Base-by-base conservation (phyloP, 148 eudicot species). In the Beta vulgaris region DNA sequence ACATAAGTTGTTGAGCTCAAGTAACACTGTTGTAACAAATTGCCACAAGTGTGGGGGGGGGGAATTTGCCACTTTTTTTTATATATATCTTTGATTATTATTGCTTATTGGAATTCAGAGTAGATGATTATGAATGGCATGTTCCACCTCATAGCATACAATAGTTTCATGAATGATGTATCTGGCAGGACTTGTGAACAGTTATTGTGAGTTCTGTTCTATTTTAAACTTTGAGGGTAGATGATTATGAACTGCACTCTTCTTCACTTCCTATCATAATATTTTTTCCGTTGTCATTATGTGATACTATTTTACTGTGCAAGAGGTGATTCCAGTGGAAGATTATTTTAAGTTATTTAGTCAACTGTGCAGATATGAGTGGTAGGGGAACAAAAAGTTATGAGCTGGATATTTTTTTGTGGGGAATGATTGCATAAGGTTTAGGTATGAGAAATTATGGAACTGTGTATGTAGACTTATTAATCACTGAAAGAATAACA, bases 361-460 rank as follows among this genome's bases (percentile, higher is more conserved):
- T 34, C 34, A 39, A 65, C 65, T 75, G 66, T 86, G 83, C 90
- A 95, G 98, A 86, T 92, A 90, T 69, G 98, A 95, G 81, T 92
- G 98, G 98, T 86, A 92, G 73, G 90, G 89, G 58, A 92, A 90
- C 40, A 92, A 88, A 80, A 95, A 80, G 53, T 85, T 95, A 31
- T 83, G 83, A 67, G 82, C 84, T 42, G 98, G 98, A 83, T 95
- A 92, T n/a, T 87, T 95, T 95, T 78, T 44, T 90, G 68, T 95
- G 96, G 93, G 93, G 93, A 77, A 90, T 95, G 92, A 68, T 85
- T 49, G 98, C 98, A 65, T 95, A 95, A 79, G 98, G 96, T 46
- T 84, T 89, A 76, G 97, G 97, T 90, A 90, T 42, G 83, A 13
- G 16, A 60, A 51, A 40, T 16, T 40, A 35, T 15, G n/a, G 4